Evolutionary conservation across 192 early-diverging fungal genomes (phyloP).

Genomic region (Chytriomyces sp.): DNA sequence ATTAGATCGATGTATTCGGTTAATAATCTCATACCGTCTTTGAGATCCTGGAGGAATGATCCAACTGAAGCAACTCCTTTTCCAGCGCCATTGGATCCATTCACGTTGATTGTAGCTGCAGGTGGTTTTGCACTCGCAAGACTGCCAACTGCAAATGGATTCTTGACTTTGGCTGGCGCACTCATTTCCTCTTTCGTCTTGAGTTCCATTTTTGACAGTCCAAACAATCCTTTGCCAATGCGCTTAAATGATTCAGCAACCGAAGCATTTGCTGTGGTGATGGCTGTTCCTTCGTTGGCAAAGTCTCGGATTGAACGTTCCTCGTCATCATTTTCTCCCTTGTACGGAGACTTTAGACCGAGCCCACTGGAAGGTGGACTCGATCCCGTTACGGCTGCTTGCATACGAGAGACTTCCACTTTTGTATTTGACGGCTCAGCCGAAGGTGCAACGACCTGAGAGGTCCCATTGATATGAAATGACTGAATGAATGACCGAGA

Average conservation of each 20-base stretch:
- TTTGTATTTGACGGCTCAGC: conserved; percentile 2
- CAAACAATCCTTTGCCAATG: not conserved
- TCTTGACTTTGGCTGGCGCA: conserved; percentile 14
- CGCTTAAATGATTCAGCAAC: no score
- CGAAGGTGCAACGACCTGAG: no score
- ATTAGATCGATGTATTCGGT: not conserved
- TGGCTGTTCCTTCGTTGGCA: no score
- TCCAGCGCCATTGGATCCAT: not conserved
- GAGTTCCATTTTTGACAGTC: not conserved
- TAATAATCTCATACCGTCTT: conserved; percentile 12
- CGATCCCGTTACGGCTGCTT: no score
- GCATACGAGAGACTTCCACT: not conserved
- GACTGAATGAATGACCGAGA: no score
- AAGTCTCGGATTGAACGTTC: no score
- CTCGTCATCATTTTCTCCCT: no score
- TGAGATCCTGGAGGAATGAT: conserved; percentile 18
- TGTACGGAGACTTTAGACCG: no score
- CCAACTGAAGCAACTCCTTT: conserved; percentile 8
- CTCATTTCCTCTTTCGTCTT: not conserved
- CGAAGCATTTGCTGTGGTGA: no score
- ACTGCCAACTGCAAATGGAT: conserved; percentile 7
- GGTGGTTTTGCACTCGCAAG: not conserved
- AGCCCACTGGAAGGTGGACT: no score
- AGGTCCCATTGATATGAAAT: no score
- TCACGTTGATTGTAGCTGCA: not conserved